These are phyloP conservation scores for Monosporascus ibericus DNA, from an alignment of 2,329 filamentous ascomycete genomes.

Conservation along the genomic window DNA sequence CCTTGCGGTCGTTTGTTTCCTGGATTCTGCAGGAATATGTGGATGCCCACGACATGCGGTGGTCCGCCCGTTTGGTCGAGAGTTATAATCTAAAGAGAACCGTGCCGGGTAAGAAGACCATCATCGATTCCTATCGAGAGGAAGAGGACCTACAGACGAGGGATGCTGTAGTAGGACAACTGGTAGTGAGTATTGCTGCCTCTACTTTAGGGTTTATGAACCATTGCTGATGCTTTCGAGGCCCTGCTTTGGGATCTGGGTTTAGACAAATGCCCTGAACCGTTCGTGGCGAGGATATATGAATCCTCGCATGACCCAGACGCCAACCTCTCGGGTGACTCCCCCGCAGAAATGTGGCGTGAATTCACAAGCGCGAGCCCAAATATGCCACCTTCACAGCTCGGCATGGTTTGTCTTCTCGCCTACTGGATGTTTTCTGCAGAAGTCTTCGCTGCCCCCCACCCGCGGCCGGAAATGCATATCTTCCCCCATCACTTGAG, in stretches of 20 bases:
- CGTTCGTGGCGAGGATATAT: conserved; percentile 40
- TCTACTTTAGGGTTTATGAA: background rate
- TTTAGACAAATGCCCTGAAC: conserved; percentile 38
- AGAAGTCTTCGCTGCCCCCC: conserved; percentile 53
- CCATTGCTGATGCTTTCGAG: conserved; percentile 25
- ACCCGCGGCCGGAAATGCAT: conserved; percentile 44
- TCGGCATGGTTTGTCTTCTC: conserved; percentile 52
- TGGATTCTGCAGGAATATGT: conserved; percentile 71
- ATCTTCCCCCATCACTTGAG: conserved; percentile 56
- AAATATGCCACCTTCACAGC: conserved; percentile 51
- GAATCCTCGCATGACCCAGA: conserved; percentile 35
- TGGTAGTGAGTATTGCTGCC: conserved; percentile 48
- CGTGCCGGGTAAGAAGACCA: conserved; percentile 55
- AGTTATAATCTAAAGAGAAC: conserved; percentile 59
- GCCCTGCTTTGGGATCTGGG: conserved; percentile 60
- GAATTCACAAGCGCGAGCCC: conserved; percentile 37
- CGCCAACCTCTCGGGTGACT: conserved; percentile 34
- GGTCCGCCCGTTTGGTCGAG: conserved; percentile 62
- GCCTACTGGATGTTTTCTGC: conserved; percentile 59
- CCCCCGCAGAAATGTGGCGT: conserved; percentile 26
- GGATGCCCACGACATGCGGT: conserved; percentile 52
- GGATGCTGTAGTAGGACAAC: conserved; percentile 64
- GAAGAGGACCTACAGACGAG: conserved; percentile 55
- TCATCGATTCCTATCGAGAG: conserved; percentile 58
- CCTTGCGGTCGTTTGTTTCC: conserved; percentile 73